Evolutionary conservation across 1,139 yeast genomes (phyloP), one percentile per base, ranked within the genome.

Genomic region (Geotrichum phurueaensis): DNA sequence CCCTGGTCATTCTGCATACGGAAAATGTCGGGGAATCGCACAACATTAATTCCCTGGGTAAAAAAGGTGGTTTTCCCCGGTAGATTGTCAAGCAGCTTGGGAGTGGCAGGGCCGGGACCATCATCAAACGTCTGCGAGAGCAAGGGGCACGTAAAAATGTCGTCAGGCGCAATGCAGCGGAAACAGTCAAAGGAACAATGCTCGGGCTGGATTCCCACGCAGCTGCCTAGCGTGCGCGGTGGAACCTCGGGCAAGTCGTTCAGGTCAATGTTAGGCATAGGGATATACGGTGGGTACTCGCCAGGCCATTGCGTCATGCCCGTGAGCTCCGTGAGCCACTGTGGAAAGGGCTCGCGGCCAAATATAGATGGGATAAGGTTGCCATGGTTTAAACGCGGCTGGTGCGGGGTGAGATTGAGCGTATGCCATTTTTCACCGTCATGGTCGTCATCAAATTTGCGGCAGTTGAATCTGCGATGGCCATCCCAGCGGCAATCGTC

Each of bases 101-200:
- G 75, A 0, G 97, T 91, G 25, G 83, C 80, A 0, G 84, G 84
- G 0, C 94, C 82, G 0, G 99, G 99, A 0, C 99, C 98, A 72
- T 94, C 98, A 72, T 92, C 99, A 74, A 92, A 92, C 0, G 96
- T 87, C 73, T 92, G 98, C 0, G 92, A 84, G 54, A 92, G 64
- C 9, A 65, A 61, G 0, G 87, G 83, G 71, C 97, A 91, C 0
- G 94, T 83, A 68, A 78, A 81, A 5, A 88, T 83, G 69, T 91
- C 98, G 72, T 88, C 96, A 52, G 76, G 79, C n/a, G 85, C 82
- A 20, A 85, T 83, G 74, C 97, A 91, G 66, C 86, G 82, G 72
- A 79, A 81, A 72, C 98, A 91, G 71, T 91, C 97, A 76, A 89
- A 91, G 0, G 96, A 87, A 70, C 98, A 91, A 31, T 81, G 78